Base-by-base conservation (phyloP, 2,329 filamentous ascomycete genomes). In the Cephalotrichum gorgonifer region DNA sequence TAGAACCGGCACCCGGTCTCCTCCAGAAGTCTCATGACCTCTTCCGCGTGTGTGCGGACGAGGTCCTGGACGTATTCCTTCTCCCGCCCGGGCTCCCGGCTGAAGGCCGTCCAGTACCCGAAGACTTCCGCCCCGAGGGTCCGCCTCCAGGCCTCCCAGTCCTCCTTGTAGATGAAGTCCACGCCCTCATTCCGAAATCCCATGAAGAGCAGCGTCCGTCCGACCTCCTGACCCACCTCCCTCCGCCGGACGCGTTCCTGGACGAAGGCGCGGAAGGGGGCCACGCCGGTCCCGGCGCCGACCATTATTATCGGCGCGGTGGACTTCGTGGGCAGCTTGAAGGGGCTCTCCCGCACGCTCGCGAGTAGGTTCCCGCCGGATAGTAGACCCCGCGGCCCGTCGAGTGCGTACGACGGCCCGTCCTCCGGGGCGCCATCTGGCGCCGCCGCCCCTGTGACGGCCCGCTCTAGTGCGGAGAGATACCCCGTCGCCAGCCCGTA, bases 101-200 rank as follows among this genome's bases (percentile, higher is more conserved):
- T 6, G n/a, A 33, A 33, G 4, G 30, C 30, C 4, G 12, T 14
- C 30, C 30, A 14, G 30, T 14, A 6, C 30, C n/a, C 30, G 28
- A 33, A 33, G 12, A 14, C 30, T 11, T 33, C 30, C n/a, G 4
- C 12, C n/a, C 30, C 12, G 6, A 33, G 30, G n/a, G 30, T 4
- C 30, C 3, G 12, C 12, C 30, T 6, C 12, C 30, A 33, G 4
- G 12, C 88, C 73, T 88, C 78, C 85, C 86, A 95, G 66, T 95
- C 88, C 31, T 86, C 73, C 60, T 81, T 70, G 67, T 95, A 95
- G 53, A 95, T 62, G 69, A 88, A 95, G 64, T 95, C 89, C 61
- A 95, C 87, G 17, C 68, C 71, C 51, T 71, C 69, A 59, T 83
- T 89, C 54, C 88, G 75, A 75, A 22, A 42, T 6, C 39, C 17